Evolutionary conservation across 345 rosid species (phyloP).

Genomic region (Ricinus communis): DNA sequence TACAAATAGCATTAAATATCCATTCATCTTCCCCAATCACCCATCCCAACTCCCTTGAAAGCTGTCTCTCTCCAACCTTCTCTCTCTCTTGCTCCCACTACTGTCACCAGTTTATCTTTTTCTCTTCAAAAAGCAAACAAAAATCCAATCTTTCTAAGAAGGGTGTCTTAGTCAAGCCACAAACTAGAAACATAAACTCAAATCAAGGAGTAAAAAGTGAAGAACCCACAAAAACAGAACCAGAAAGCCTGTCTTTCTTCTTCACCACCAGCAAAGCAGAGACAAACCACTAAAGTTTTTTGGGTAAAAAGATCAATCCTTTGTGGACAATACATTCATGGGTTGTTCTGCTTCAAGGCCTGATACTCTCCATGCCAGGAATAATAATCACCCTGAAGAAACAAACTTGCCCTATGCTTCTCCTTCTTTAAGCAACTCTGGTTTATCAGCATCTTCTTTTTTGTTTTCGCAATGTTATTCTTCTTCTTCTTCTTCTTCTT

Average conservation of each 20-base stretch:
- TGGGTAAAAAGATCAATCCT: too few species aligned
- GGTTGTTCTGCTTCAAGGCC: conserved; percentile 75
- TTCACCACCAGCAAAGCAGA: background rate
- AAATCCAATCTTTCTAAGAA: background rate
- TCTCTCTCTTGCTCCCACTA: conserved; percentile 14
- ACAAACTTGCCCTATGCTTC: conserved; percentile 14
- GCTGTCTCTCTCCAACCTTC: conserved; percentile 47
- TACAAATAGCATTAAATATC: conserved; percentile 20
- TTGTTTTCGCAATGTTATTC: conserved; percentile 28
- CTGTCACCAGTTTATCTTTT: background rate
- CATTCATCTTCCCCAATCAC: conserved; percentile 39
- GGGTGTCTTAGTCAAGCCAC: background rate
- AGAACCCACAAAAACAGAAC: background rate
- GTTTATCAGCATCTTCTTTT: conserved; percentile 26
- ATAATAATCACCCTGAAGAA: conserved; percentile 13
- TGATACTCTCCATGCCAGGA: conserved; percentile 9
- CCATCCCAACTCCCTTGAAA: conserved; percentile 49
- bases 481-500: conserved; percentile 30
- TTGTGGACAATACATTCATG: conserved; percentile 38
- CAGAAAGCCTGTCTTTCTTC: conserved; percentile 4
- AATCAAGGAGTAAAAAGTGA: background rate
- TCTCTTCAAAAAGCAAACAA: conserved; percentile 5
- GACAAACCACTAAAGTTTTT: too few species aligned
- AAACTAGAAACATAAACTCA: background rate
- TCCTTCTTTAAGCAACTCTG: conserved; percentile 22